These are phyloP conservation scores for Salvia rosmarinus DNA, from an alignment of 257 asterid genomes.

Conservation along the genomic window DNA sequence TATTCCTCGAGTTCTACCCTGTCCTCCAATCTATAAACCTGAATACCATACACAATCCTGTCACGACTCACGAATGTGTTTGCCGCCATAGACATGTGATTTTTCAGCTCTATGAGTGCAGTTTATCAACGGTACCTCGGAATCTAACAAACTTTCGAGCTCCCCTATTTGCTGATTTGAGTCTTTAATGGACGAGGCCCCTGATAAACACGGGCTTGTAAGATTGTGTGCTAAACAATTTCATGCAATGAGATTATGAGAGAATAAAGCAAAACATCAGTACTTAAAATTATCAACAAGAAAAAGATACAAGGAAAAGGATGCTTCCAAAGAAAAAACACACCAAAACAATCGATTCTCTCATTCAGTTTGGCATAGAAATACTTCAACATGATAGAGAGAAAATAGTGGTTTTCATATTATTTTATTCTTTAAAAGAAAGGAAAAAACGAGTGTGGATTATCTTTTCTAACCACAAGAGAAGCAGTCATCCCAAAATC, in stretches of 20 bases:
- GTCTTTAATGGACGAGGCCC: no score
- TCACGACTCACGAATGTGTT: constrained; percentile 8
- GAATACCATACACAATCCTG: constrained; percentile 30
- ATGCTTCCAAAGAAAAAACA: background rate
- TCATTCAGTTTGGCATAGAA: no score
- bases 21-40: constrained; percentile 59
- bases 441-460: background rate
- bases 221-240: no score
- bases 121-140: constrained; percentile 49
- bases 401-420: background rate
- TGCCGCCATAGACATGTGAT: background rate
- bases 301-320: background rate
- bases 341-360: no score
- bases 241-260: no score
- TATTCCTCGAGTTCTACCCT: constrained; percentile 45
- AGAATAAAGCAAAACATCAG: constrained; percentile 11
- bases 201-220: no score
- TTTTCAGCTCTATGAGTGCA: constrained; percentile 15
- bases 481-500: no score
- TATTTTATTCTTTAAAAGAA: background rate
- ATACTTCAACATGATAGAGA: background rate
- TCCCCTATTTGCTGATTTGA: constrained; percentile 59
- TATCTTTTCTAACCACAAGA: constrained; percentile 80
- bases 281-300: background rate
- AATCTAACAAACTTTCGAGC: constrained; percentile 82